These are phyloP conservation scores for Gossypium ekmanianum DNA, from an alignment of 345 rosid genomes.

Conservation along the genomic window DNA sequence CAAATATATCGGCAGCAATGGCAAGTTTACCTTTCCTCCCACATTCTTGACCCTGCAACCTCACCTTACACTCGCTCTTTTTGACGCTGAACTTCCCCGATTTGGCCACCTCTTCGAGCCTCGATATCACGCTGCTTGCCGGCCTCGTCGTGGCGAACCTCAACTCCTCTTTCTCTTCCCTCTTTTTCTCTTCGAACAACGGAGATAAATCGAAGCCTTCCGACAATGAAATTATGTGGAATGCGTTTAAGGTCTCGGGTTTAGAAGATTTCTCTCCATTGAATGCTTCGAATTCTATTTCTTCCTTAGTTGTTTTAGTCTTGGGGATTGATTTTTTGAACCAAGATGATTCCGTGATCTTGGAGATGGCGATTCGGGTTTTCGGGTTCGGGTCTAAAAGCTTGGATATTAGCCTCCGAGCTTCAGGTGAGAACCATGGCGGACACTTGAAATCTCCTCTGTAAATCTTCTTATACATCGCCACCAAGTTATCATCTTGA, in stretches of 20 bases:
- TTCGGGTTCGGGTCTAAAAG: slow-evolving; percentile 82
- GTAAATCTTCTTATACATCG: slow-evolving; percentile 81
- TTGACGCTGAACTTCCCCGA: slow-evolving; percentile 58
- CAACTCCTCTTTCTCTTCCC: slow-evolving; percentile 73
- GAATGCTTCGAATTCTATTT: slow-evolving; percentile 32
- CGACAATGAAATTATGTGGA: slow-evolving; percentile 80
- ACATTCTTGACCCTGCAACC: slow-evolving; percentile 65
- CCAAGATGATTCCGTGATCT: slow-evolving; percentile 78
- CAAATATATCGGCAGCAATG: slow-evolving; percentile 70
- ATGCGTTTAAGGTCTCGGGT: slow-evolving; percentile 72
- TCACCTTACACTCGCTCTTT: slow-evolving; percentile 71
- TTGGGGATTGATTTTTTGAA: slow-evolving; percentile 51
- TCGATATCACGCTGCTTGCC: slow-evolving; percentile 80
- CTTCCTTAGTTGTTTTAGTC: slow-evolving; percentile 23
- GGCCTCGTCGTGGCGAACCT: slow-evolving; percentile 78
- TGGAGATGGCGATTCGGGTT: slow-evolving; percentile 45
- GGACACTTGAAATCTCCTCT: slow-evolving; percentile 92
- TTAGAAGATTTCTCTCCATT: slow-evolving; percentile 28
- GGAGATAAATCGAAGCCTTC: slow-evolving; percentile 91
- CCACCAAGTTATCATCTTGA: slow-evolving; percentile 74
- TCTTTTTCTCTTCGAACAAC: slow-evolving; percentile 80
- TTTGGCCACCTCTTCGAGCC: slow-evolving; percentile 67
- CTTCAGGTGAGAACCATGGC: slow-evolving; percentile 79
- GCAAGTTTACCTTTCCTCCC: slow-evolving; percentile 86
- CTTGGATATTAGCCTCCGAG: slow-evolving; percentile 62